A percentile compares a stretch with the other conserved stretches of the same genome.
Conservation (phyloP, 371 early-diverging fungal genomes). For the Chytridiales sp. region DNA sequence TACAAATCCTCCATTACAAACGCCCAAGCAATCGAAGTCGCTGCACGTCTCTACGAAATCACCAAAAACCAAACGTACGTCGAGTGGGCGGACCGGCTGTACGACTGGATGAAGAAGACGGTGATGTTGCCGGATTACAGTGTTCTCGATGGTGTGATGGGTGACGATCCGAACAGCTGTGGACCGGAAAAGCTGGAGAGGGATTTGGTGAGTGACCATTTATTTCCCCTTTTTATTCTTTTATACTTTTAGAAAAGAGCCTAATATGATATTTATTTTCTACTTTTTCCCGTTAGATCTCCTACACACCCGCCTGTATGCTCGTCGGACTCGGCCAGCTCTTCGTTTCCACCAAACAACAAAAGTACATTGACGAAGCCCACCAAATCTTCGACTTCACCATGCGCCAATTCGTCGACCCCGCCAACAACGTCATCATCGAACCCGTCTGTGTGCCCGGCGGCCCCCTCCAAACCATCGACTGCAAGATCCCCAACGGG, state of each 20-base stretch:
- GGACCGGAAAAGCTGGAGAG: not conserved
- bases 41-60: conserved; percentile 31
- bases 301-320: conserved; percentile 15
- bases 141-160: conserved; percentile 31
- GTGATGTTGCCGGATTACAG: conserved; percentile 20
- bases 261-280: no score
- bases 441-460: conserved; percentile 2
- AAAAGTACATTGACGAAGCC: conserved; percentile 12
- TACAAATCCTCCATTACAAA: conserved; percentile 49
- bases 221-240: not conserved
- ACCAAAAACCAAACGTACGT: conserved; percentile 36
- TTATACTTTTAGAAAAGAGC: not conserved
- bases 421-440: not conserved
- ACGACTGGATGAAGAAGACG: conserved; percentile 35
- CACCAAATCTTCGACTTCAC: conserved; percentile 15
- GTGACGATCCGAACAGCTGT: conserved; percentile 7
- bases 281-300: not conserved
- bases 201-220: not conserved
- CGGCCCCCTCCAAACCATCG: not conserved
- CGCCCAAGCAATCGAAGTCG: conserved; percentile 34
- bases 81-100: conserved; percentile 20
- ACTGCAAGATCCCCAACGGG: conserved; percentile 10
- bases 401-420: not conserved
- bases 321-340: conserved; percentile 8
- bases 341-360: conserved; percentile 12